phyloP scores from a whole-genome alignment of 1,284 basidiomycete genomes.

The Coniferiporia weirii region DNA sequence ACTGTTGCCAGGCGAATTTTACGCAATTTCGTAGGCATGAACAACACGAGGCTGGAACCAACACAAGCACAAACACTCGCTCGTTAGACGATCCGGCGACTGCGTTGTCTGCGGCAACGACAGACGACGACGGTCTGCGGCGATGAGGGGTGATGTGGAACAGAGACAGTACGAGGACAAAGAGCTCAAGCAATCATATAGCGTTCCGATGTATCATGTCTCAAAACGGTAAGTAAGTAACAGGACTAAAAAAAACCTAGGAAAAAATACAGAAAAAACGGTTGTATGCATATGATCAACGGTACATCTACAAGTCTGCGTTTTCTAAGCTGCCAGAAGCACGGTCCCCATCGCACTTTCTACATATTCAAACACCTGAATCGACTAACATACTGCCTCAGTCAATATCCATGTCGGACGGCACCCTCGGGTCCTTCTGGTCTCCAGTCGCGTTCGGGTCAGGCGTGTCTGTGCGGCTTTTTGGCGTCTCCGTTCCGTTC shows the following conservation, averaged over 20 bases:
- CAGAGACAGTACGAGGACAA: no score
- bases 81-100: background rate
- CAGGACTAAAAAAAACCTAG: background rate
- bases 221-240: background rate
- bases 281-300: background rate
- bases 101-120: background rate
- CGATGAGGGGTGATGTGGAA: no score
- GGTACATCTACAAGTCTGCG: conserved; percentile 8
- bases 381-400: conserved; percentile 24
- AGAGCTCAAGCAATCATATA: no score
- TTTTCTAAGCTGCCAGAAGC: background rate
- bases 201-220: background rate
- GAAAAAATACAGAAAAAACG: background rate
- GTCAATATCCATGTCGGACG: conserved; percentile 78
- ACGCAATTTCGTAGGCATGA: background rate
- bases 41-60: background rate
- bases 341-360: background rate
- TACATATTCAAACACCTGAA: background rate
- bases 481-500: conserved; percentile 58
- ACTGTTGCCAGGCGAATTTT: background rate
- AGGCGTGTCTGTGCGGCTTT: conserved; percentile 55
- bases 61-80: background rate
- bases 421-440: conserved; percentile 40
- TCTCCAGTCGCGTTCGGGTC: conserved; percentile 39
- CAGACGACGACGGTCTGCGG: background rate